Percentiles rank a stretch among this genome's conserved stretches.
Evolutionary conservation across 164 flowering plant genomes (phyloP).

Genomic region (Tetrastigma voinierianum): DNA sequence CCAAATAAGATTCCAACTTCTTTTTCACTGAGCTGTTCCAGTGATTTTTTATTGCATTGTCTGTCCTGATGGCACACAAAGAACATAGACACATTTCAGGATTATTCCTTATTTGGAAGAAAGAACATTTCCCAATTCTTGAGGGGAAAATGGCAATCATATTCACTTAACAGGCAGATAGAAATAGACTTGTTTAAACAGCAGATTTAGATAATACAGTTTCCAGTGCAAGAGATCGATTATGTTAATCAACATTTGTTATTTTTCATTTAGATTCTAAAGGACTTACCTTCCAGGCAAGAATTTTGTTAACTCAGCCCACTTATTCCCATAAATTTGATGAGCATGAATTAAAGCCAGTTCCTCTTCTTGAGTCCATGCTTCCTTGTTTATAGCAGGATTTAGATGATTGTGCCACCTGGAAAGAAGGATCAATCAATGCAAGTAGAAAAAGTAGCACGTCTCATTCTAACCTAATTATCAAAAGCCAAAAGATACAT

Average conservation of each 20-base stretch:
- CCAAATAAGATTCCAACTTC: slow-evolving; percentile 78
- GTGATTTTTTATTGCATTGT: slow-evolving; percentile 99
- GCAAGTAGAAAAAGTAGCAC: neutral
- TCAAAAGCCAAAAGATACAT: neutral
- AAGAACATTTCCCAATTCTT: neutral
- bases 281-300: slow-evolving; percentile 84
- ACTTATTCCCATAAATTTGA: slow-evolving; percentile 90
- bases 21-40: slow-evolving; percentile 98
- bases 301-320: slow-evolving; percentile 97
- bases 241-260: no score
- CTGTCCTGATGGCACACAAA: slow-evolving; percentile 65
- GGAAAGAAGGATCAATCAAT: neutral
- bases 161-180: neutral
- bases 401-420: slow-evolving; percentile 99
- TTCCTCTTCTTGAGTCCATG: slow-evolving; percentile 99
- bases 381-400: slow-evolving; percentile 89
- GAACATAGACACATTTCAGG: slow-evolving; percentile 23
- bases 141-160: neutral
- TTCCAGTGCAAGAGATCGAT: neutral
- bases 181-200: neutral
- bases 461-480: no score
- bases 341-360: slow-evolving; percentile 85
- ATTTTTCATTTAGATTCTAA: neutral
- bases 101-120: neutral
- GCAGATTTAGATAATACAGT: neutral